phyloP scores from a whole-genome alignment of 441 rosid species.

The Dalechampia spathulata region DNA sequence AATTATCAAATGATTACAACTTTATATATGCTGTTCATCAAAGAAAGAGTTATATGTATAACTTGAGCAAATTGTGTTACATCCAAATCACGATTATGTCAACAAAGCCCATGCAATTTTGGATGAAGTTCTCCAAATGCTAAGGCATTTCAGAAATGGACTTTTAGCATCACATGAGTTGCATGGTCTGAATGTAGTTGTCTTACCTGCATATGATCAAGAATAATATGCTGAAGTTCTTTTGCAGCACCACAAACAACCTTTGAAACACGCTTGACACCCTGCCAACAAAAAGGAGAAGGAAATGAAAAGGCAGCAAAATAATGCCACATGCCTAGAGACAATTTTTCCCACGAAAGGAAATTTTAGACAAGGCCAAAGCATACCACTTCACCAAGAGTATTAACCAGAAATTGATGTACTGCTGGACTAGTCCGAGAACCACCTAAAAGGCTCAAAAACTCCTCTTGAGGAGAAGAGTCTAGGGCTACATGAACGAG shows the following conservation, averaged over 20 bases:
- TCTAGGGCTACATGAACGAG: constrained; percentile 49
- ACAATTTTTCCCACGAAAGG: constrained; percentile 14
- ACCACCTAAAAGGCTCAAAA: constrained; percentile 88
- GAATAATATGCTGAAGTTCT: constrained; percentile 80
- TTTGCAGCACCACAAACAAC: constrained; percentile 80
- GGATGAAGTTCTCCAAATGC: too few relatives aligned
- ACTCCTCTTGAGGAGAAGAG: constrained; percentile 91
- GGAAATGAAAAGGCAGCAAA: constrained; percentile 4
- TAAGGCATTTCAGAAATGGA: too few relatives aligned
- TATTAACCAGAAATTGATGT: constrained; percentile 81
- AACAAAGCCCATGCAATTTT: too few relatives aligned
- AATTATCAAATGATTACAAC: too few relatives aligned
- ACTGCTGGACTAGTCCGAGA: constrained; percentile 87
- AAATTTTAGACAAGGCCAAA: constrained; percentile 18
- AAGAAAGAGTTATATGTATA: too few relatives aligned
- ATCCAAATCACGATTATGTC: too few relatives aligned
- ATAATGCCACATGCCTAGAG: not conserved
- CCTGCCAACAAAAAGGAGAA: constrained; percentile 38
- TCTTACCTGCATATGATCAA: constrained; percentile 82
- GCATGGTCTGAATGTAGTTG: constrained; percentile 12
- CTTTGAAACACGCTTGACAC: constrained; percentile 77
- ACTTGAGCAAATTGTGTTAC: too few relatives aligned
- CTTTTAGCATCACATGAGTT: constrained; percentile 9
- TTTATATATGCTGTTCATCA: too few relatives aligned
- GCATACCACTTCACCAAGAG: constrained; percentile 84